phyloP scores from a whole-genome alignment of 306 rosid genomes.

The Astragalus glycyphyllos region DNA sequence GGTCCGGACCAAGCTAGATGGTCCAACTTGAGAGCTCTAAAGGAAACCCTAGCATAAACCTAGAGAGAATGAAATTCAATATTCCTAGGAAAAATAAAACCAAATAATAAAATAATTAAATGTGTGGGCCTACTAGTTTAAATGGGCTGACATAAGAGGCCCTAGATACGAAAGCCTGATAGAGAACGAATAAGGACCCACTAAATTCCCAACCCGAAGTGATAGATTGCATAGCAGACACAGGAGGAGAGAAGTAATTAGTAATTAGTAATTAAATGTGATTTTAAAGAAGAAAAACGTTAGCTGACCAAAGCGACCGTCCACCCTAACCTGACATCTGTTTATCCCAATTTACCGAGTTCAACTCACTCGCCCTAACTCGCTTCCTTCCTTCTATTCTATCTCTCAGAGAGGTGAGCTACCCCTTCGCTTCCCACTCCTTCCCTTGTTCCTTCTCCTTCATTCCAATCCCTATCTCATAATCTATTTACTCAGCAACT shows the following conservation, averaged over 20 bases:
- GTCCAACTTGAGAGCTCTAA: too few relatives aligned
- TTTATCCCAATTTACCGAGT: conserved; percentile 38
- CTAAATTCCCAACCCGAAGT: neutral
- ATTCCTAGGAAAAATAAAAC: too few relatives aligned
- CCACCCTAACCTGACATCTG: conserved; percentile 36
- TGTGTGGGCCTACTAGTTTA: too few relatives aligned
- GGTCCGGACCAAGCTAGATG: too few relatives aligned
- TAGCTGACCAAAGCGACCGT: conserved; percentile 32
- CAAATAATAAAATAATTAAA: too few relatives aligned
- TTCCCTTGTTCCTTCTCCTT: neutral
- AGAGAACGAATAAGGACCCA: neutral
- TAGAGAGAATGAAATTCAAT: too few relatives aligned
- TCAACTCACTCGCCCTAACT: conserved; percentile 48
- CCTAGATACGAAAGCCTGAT: too few relatives aligned
- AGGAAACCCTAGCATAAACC: too few relatives aligned
- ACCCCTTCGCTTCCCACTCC: conserved; percentile 13
- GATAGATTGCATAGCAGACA: too few relatives aligned
- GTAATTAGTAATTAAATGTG: too few relatives aligned
- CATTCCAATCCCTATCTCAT: neutral
- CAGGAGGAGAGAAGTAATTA: too few relatives aligned
- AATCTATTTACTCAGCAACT: conserved; percentile 5
- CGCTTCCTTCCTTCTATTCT: conserved; percentile 15
- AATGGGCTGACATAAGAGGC: too few relatives aligned
- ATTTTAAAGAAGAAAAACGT: conserved; percentile 3
- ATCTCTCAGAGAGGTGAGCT: conserved; percentile 28